Evolutionary conservation across 2,329 filamentous ascomycete species (phyloP).

Genomic region (Ophiocordyceps australis): DNA sequence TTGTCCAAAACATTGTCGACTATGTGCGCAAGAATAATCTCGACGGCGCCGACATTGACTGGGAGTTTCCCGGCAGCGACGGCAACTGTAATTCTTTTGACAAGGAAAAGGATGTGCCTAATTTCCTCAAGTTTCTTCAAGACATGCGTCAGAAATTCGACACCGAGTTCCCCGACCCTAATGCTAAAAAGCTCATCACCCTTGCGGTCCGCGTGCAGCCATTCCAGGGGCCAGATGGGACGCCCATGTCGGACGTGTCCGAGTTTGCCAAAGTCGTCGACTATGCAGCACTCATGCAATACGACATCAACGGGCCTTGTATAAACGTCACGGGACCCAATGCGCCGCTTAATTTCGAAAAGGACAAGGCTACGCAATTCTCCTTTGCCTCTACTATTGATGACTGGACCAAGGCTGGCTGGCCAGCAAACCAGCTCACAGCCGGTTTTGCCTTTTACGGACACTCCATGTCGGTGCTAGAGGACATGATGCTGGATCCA

Average conservation of each 20-base stretch:
- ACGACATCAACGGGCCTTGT: slow-evolving; percentile 4
- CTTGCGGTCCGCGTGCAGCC: neutral
- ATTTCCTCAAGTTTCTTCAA: neutral
- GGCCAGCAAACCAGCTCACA: slow-evolving; percentile 2
- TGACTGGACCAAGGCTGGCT: slow-evolving; percentile 2
- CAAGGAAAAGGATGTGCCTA: neutral
- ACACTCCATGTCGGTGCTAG: neutral
- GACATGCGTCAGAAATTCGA: neutral
- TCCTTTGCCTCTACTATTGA: slow-evolving; percentile 3
- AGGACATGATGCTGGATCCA: slow-evolving; percentile 1
- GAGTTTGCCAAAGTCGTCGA: neutral
- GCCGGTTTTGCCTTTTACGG: slow-evolving; percentile 4
- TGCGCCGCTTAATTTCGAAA: slow-evolving; percentile 2
- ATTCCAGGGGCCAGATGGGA: neutral
- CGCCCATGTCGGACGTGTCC: neutral
- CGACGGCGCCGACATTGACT: slow-evolving; percentile 1
- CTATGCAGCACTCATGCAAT: slow-evolving; percentile 2
- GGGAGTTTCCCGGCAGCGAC: neutral
- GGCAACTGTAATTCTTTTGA: slow-evolving; percentile 1
- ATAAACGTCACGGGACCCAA: slow-evolving; percentile 1
- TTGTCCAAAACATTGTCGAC: slow-evolving; percentile 1
- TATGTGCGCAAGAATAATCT: neutral
- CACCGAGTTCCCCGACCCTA: neutral
- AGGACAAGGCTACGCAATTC: slow-evolving; percentile 1
- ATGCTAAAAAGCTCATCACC: neutral